Conservation (phyloP, 1,139 yeast species). For the Geotrichum aggregatum region DNA sequence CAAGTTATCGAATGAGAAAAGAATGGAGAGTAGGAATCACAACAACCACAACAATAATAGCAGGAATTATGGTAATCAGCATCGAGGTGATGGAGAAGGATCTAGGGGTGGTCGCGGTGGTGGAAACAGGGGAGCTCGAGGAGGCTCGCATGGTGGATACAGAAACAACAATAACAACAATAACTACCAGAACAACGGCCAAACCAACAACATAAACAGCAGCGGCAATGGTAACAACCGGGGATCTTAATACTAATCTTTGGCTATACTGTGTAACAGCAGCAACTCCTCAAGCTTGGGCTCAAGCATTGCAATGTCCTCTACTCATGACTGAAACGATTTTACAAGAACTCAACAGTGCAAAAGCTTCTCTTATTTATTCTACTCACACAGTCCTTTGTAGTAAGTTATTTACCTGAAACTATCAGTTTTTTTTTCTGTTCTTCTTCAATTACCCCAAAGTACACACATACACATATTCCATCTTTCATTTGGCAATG, state of each 20-base stretch:
- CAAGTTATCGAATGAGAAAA: conserved; percentile 66
- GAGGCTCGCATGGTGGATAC: conserved; percentile 24
- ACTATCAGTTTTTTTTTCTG: background rate
- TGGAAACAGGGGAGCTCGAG: conserved; percentile 21
- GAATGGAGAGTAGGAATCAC: conserved; percentile 45
- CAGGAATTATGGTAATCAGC: conserved; percentile 26
- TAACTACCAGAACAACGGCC: conserved; percentile 19
- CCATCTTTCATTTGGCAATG: background rate
- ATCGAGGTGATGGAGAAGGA: conserved; percentile 4
- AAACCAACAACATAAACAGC: conserved; percentile 15
- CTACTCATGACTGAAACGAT: background rate
- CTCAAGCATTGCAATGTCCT: no score
- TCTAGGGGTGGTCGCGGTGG: conserved; percentile 28
- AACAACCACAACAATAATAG: conserved; percentile 10
- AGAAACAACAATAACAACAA: conserved; percentile 21
- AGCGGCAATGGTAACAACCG: conserved; percentile 19
- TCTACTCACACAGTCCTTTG: background rate
- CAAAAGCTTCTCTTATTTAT: background rate
- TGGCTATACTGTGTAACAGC: no score
- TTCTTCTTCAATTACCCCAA: background rate
- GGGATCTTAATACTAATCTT: conserved; percentile 1
- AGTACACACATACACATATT: background rate
- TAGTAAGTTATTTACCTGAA: background rate
- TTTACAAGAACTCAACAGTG: background rate
- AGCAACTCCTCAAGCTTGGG: no score